Evolutionary conservation across 257 asterid species (phyloP), one percentile per base, ranked within the genome.

Genomic region (Solanum infundibuliforme): DNA sequence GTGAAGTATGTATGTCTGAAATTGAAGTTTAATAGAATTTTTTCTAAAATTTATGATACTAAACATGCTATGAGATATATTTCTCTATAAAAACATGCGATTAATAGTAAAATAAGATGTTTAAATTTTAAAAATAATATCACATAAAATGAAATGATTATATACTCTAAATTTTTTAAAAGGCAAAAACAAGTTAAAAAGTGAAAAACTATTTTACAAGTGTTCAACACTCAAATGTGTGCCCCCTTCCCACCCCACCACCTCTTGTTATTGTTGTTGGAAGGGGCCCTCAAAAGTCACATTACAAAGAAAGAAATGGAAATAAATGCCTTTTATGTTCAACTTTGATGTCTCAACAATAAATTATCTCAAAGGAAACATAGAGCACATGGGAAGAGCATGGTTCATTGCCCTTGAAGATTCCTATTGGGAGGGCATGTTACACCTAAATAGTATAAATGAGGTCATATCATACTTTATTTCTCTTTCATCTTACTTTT

Each of bases 311-410:
- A 89, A 88, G 89, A 89, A 87, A 87, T 88, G 83, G 88, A 90
- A 88, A 86, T 88, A 32, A 88, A 86, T 36, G 86, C 39, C 43
- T 84, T 88, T 87, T 77, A 84, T 76, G 85, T 89, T 38, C 79
- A 87, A 91, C 85, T 83, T 83, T 86, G 86, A 82, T 88, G 92
- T 87, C 71, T 88, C 81, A 52, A 75, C 89, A 88, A 90, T 90
- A 89, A 90, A 90, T 92, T 89, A 90, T 93, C 89, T 48, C 31
- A 75, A 68, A 73, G 32, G 85, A 88, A 88, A 91, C 93, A 89
- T 83, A 92, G 34, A 74, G 92, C 92, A 90, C 94, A 90, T 93
- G 94, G 92, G 46, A 73, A 36, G 86, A 88, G 87, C 83, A 87
- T 79, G 90, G 62, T 89, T 86, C 87, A 75, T 43, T 89, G 87